Percentiles rank a stretch among this genome's conserved stretches.
Evolutionary conservation across 495 filamentous ascomycete genomes (phyloP).

Genomic region (Halenospora varia): DNA sequence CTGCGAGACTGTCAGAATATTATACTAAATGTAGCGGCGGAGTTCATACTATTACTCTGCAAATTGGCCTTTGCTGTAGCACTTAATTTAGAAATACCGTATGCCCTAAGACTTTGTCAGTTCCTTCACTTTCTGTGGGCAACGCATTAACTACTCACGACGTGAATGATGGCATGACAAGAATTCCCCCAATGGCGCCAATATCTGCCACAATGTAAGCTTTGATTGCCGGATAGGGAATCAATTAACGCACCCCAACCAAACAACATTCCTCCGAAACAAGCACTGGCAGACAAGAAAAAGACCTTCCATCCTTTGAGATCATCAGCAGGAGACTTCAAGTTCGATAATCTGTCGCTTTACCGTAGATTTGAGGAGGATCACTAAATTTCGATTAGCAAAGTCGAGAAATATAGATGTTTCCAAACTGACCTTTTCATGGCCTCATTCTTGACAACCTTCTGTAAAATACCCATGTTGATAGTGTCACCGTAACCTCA

Average conservation of each 20-base stretch:
- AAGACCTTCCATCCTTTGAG: constrained; percentile 21
- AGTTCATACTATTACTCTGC: constrained; percentile 41
- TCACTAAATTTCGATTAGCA: constrained; percentile 7
- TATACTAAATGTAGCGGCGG: constrained; percentile 9
- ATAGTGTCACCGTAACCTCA: background rate
- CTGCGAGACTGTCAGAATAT: constrained; percentile 36
- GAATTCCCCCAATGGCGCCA: constrained; percentile 63
- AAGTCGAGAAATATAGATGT: background rate
- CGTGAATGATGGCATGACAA: constrained; percentile 44
- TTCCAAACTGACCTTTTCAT: constrained; percentile 49
- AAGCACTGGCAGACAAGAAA: constrained; percentile 8
- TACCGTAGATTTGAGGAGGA: constrained; percentile 70
- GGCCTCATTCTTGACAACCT: constrained; percentile 73
- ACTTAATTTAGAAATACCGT: background rate
- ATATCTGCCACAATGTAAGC: constrained; percentile 31
- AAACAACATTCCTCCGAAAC: constrained; percentile 75
- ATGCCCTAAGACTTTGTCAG: constrained; percentile 9
- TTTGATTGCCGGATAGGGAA: background rate
- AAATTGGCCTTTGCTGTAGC: constrained; percentile 29
- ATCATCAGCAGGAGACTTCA: background rate
- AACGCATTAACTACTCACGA: constrained; percentile 23
- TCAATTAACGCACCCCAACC: constrained; percentile 45
- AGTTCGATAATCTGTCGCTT: background rate
- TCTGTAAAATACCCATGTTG: constrained; percentile 46
- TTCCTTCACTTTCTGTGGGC: background rate